Percentiles rank a stretch among this genome's conserved stretches.
These are phyloP conservation scores for Apiospora kogelbergensis DNA, from an alignment of 2,329 filamentous ascomycete species.

Conservation along the genomic window DNA sequence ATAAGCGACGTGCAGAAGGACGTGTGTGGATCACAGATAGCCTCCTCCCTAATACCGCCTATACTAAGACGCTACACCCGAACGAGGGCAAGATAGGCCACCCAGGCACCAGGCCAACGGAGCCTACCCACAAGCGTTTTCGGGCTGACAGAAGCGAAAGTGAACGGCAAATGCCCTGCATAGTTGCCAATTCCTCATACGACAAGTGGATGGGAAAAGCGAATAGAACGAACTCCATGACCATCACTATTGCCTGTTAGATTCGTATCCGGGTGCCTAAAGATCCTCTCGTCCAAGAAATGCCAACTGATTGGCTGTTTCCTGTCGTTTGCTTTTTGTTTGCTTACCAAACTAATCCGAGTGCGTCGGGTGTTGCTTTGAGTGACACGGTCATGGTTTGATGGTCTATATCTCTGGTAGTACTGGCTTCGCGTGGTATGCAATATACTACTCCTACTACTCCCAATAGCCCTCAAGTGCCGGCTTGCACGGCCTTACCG, in stretches of 20 bases:
- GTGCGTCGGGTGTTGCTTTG: background rate
- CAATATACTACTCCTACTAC: background rate
- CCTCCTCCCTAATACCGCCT: background rate
- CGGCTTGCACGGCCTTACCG: background rate
- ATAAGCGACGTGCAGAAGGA: background rate
- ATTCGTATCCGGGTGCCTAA: background rate
- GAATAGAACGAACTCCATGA: background rate
- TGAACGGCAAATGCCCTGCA: background rate
- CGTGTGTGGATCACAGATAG: background rate
- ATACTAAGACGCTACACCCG: background rate
- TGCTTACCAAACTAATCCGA: too few species aligned
- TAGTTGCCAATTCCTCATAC: background rate
- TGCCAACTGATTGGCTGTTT: background rate
- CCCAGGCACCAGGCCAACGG: background rate
- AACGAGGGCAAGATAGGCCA: background rate
- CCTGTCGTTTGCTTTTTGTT: too few species aligned
- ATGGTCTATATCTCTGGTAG: background rate
- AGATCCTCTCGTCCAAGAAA: background rate
- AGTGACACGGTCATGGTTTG: background rate
- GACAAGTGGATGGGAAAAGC: background rate
- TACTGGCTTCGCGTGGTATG: background rate
- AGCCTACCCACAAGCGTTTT: background rate
- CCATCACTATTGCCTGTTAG: background rate
- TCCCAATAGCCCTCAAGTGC: background rate
- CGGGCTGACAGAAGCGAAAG: background rate